Percentiles rank a stretch among this genome's conserved stretches.
Conservation (phyloP, 768 basidiomycete species). For the Tulasnella sp. region DNA sequence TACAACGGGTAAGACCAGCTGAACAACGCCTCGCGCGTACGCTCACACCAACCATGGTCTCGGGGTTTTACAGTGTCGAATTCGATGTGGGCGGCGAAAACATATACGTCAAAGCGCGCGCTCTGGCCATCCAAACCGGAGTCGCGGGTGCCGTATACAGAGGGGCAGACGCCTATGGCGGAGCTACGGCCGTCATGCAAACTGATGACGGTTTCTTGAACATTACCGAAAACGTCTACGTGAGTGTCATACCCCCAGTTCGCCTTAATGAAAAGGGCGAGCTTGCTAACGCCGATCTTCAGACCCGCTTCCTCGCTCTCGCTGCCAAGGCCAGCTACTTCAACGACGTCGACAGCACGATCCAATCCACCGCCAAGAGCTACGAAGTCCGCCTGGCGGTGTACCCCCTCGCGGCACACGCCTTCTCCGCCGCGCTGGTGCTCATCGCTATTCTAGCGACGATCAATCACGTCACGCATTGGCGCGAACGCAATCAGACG, state of each 20-base stretch:
- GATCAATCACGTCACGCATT: constrained; percentile 37
- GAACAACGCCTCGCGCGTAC: background rate
- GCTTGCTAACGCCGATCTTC: background rate
- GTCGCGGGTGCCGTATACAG: constrained; percentile 51
- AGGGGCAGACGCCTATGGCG: constrained; percentile 26
- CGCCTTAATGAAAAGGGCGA: background rate
- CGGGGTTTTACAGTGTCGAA: background rate
- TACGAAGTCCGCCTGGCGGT: constrained; percentile 39
- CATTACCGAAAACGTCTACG: constrained; percentile 41
- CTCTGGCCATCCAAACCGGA: constrained; percentile 37
- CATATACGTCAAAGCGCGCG: constrained; percentile 41
- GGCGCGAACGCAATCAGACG: constrained; percentile 36
- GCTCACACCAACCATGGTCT: background rate
- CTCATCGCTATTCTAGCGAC: constrained; percentile 38
- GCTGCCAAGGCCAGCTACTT: constrained; percentile 53
- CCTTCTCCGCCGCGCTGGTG: constrained; percentile 39
- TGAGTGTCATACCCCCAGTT: constrained; percentile 23
- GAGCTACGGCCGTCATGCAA: constrained; percentile 37
- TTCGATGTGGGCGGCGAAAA: constrained; percentile 18
- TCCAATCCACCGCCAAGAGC: constrained; percentile 32
- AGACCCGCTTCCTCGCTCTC: constrained; percentile 50
- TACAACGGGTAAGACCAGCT: constrained; percentile 43
- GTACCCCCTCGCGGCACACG: constrained; percentile 41
- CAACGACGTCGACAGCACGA: constrained; percentile 28
- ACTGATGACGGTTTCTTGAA: constrained; percentile 40